Base-by-base conservation (phyloP, 352 stramenopile genomes). In the Phytophthora sp. region DNA sequence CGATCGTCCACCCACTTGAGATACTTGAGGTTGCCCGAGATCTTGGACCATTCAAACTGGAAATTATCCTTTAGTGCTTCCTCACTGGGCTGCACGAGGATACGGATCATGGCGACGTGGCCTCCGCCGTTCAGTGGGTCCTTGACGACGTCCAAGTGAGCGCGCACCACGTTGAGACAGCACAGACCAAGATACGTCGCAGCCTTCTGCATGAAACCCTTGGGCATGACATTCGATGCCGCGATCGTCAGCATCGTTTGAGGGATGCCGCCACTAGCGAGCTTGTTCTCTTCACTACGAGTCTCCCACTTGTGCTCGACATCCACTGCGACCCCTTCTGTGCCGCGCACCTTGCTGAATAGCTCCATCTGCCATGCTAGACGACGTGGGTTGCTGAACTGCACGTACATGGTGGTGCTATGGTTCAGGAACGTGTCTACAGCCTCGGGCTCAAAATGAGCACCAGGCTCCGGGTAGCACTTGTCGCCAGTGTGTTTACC, bases 101-200 rank as follows among this genome's bases (percentile, higher is more conserved):
- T 94, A 16, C 86, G 86, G 55, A 93, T 83, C 80, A 94, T 89
- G 38, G 82, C 83, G 13, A 94, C 84, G 45, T 87, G 83, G 24
- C 73, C 82, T 51, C 78, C 84, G 18, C 75, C 71, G 58, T 89
- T 71, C 27, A 62, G 23, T 12, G 63, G 88, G 82, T 98, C 91
- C 27, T 93, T 76, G 4, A 99, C 88, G 26, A 98, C 89, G 66
- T 99, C 96, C 53, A 99, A 76, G 72, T 98, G 96, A 18, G 96
- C 95, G 39, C 95, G 89, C 24, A 96, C 77, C 18, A 99, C 95
- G 75, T 99, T 97, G 66, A 99, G 86, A 65, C 96, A 83, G 78
- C 97, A 97, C 21, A 98, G 70, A 58, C 87, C 97, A 11, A 99
- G 78, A 65, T 96, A 96, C 4, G 80, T 93, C 35, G 84, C 85